These are phyloP conservation scores for Trichoderma orchidacearum DNA, from an alignment of 495 filamentous ascomycete genomes.

Conservation along the genomic window DNA sequence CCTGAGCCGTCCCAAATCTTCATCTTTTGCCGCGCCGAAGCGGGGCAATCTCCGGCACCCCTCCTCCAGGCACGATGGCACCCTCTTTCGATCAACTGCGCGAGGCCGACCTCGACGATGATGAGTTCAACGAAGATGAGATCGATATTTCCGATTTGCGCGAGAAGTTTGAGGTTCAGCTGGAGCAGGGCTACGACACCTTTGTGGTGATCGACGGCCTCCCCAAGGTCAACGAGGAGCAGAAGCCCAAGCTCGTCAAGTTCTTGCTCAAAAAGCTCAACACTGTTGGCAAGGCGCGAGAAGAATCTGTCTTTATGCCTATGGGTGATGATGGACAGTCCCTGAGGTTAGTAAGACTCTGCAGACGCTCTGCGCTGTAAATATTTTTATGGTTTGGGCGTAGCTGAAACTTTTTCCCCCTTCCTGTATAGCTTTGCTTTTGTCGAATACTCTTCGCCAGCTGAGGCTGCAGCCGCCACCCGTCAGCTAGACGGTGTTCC, in stretches of 20 bases:
- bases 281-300: conserved; percentile 66
- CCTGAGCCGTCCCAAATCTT: background rate
- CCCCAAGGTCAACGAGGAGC: conserved; percentile 70
- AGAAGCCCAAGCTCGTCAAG: conserved; percentile 80
- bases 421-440: conserved; percentile 76
- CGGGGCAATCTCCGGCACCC: conserved; percentile 2
- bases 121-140: conserved; percentile 81
- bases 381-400: background rate
- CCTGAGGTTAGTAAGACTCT: conserved; percentile 45
- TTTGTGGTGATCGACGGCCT: conserved; percentile 94
- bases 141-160: conserved; percentile 89
- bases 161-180: conserved; percentile 85
- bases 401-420: background rate
- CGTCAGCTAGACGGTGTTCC: conserved; percentile 70
- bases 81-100: conserved; percentile 44
- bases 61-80: conserved; percentile 39
- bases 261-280: conserved; percentile 86
- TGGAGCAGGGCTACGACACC: conserved; percentile 89
- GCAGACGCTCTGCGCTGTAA: background rate
- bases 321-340: conserved; percentile 68
- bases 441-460: conserved; percentile 87
- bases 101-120: conserved; percentile 66
- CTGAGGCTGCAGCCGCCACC: conserved; percentile 76
- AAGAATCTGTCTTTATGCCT: conserved; percentile 88
- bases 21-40: background rate